These are phyloP conservation scores for Citrus inodora DNA, from an alignment of 345 rosid species.

Conservation along the genomic window DNA sequence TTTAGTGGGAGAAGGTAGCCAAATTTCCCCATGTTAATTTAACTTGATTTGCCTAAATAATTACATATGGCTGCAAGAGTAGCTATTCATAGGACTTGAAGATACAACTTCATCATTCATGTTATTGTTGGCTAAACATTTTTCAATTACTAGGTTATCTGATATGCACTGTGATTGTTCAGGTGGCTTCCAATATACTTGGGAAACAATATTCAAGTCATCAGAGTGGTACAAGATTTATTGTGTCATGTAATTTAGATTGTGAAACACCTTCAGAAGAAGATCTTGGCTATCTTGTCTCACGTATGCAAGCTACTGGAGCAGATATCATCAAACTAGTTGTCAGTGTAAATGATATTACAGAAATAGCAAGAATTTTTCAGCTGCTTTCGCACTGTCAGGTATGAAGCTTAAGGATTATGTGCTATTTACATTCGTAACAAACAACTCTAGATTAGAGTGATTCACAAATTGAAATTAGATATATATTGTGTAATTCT, in stretches of 20 bases:
- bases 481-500: background rate
- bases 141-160: constrained; percentile 3
- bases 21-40: background rate
- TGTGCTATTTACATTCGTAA: background rate
- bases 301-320: constrained; percentile 34
- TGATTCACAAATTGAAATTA: background rate
- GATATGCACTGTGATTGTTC: constrained; percentile 15
- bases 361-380: constrained; percentile 44
- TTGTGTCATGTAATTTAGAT: constrained; percentile 42
- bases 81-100: background rate
- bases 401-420: constrained; percentile 22
- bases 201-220: constrained; percentile 20
- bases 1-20: background rate
- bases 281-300: constrained; percentile 37
- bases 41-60: background rate
- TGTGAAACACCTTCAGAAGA: constrained; percentile 36
- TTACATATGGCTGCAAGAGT: background rate
- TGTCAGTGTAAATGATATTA: constrained; percentile 38
- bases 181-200: constrained; percentile 44
- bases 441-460: background rate
- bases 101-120: background rate
- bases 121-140: background rate
- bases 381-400: constrained; percentile 33
- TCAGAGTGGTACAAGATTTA: constrained; percentile 26
- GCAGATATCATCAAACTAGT: constrained; percentile 48